These are phyloP conservation scores for Cladophialophora carrionii DNA, from an alignment of 2,329 filamentous ascomycete genomes.

Conservation along the genomic window DNA sequence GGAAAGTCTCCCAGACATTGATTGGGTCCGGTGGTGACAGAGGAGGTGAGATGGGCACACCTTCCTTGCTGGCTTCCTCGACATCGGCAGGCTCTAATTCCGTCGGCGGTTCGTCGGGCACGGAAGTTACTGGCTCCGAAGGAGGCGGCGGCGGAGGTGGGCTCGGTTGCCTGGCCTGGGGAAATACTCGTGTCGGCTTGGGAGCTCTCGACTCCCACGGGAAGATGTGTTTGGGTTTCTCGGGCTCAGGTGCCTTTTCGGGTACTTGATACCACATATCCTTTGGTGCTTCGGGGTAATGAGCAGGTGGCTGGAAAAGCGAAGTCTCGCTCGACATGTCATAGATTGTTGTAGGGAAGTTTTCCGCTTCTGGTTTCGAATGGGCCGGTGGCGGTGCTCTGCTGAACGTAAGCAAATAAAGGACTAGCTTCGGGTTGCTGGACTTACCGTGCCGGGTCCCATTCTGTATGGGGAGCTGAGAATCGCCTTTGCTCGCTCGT, in stretches of 20 bases:
- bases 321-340: slow-evolving; percentile 76
- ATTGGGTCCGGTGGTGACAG: slow-evolving; percentile 17
- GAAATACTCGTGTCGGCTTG: slow-evolving; percentile 58
- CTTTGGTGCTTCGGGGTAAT: slow-evolving; percentile 80
- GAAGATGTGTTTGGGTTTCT: slow-evolving; percentile 71
- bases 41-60: slow-evolving; percentile 8
- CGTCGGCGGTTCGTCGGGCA: slow-evolving; percentile 11
- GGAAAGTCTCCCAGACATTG: slow-evolving; percentile 64
- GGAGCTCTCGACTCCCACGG: slow-evolving; percentile 81
- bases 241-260: slow-evolving; percentile 57
- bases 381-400: slow-evolving; percentile 65
- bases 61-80: slow-evolving; percentile 17
- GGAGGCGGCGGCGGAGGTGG: slow-evolving; percentile 34
- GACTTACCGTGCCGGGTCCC: slow-evolving; percentile 64
- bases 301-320: slow-evolving; percentile 74
- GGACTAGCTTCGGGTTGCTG: slow-evolving; percentile 10
- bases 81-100: slow-evolving; percentile 26
- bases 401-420: slow-evolving; percentile 36
- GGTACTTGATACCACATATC: slow-evolving; percentile 90
- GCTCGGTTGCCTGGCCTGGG: slow-evolving; percentile 41
- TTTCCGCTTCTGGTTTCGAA: slow-evolving; percentile 80
- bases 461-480: slow-evolving; percentile 62
- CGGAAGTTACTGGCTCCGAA: slow-evolving; percentile 3
- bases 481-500: slow-evolving; percentile 56
- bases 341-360: slow-evolving; percentile 79